These are phyloP conservation scores for Sordaria brevicollis DNA, from an alignment of 495 filamentous ascomycete genomes.

Conservation along the genomic window DNA sequence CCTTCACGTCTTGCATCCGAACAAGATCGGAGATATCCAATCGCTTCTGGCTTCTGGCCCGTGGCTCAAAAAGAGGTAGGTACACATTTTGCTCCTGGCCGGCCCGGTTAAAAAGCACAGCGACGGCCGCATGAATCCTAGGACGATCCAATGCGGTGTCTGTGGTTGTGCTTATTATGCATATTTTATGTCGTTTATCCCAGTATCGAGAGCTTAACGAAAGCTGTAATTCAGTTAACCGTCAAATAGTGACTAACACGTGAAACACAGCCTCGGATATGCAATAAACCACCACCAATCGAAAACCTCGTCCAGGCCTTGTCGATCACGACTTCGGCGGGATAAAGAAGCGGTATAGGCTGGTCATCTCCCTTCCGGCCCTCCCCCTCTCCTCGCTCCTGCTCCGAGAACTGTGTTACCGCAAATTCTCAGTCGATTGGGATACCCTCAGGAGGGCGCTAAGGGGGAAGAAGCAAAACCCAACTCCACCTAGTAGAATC, in stretches of 20 bases:
- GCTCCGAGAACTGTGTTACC: background rate
- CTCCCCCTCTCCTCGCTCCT: background rate
- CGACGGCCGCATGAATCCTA: background rate
- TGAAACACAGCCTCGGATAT: background rate
- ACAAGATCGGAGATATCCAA: background rate
- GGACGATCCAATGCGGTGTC: background rate
- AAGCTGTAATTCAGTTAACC: too few relatives aligned
- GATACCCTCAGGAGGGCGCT: too few relatives aligned
- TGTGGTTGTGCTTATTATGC: too few relatives aligned
- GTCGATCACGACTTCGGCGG: background rate
- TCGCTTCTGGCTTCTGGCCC: background rate
- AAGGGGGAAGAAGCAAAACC: too few relatives aligned
- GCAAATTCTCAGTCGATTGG: too few relatives aligned
- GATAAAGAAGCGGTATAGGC: background rate
- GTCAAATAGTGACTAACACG: background rate
- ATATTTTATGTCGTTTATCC: too few relatives aligned
- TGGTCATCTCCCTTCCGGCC: background rate
- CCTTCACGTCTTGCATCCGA: background rate
- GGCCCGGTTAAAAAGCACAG: background rate
- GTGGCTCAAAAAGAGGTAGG: background rate
- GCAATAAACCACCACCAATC: background rate
- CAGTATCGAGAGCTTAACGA: too few relatives aligned
- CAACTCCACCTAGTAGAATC: too few relatives aligned
- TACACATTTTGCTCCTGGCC: background rate
- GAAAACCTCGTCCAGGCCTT: background rate